A percentile compares a stretch with the other conserved stretches of the same genome.
These are phyloP conservation scores for Trametes sanguinea DNA, from an alignment of 768 basidiomycete genomes.

Conservation along the genomic window DNA sequence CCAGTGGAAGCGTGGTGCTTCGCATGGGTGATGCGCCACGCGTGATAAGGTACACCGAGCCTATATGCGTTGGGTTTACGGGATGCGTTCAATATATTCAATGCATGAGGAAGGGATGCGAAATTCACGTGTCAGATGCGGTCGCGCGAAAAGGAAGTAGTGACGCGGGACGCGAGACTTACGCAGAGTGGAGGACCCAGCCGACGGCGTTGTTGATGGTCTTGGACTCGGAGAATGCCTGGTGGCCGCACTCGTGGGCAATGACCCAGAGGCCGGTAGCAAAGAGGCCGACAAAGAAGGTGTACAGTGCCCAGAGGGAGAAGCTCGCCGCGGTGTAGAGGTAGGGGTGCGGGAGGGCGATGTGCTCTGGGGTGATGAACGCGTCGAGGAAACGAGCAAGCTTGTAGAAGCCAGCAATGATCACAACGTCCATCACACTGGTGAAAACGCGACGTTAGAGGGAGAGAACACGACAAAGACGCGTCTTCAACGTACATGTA, in stretches of 20 bases:
- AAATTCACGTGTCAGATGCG: slow-evolving; percentile 29
- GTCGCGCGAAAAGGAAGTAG: not conserved
- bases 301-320: slow-evolving; percentile 78
- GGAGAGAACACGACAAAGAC: slow-evolving; percentile 9
- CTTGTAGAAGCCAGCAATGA: slow-evolving; percentile 72
- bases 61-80: slow-evolving; percentile 39
- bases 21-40: slow-evolving; percentile 92
- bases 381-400: slow-evolving; percentile 63
- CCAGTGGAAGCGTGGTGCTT: slow-evolving; percentile 95
- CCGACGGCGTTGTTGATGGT: slow-evolving; percentile 89
- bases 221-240: slow-evolving; percentile 93
- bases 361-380: slow-evolving; percentile 54
- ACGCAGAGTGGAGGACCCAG: slow-evolving; percentile 91
- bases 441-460: slow-evolving; percentile 10
- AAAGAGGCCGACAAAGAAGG: slow-evolving; percentile 81
- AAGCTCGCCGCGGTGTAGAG: slow-evolving; percentile 65
- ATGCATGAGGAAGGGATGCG: not conserved
- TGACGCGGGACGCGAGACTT: slow-evolving; percentile 32
- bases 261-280: slow-evolving; percentile 94
- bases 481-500: slow-evolving; percentile 62
- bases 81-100: slow-evolving; percentile 2
- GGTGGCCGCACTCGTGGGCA: slow-evolving; percentile 95
- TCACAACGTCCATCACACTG: slow-evolving; percentile 74
- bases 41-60: slow-evolving; percentile 94
- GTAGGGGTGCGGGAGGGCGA: slow-evolving; percentile 59